Evolutionary conservation across 2,329 filamentous ascomycete species (phyloP), one percentile per base, ranked within the genome.

Genomic region (Paramyrothecium roridum): DNA sequence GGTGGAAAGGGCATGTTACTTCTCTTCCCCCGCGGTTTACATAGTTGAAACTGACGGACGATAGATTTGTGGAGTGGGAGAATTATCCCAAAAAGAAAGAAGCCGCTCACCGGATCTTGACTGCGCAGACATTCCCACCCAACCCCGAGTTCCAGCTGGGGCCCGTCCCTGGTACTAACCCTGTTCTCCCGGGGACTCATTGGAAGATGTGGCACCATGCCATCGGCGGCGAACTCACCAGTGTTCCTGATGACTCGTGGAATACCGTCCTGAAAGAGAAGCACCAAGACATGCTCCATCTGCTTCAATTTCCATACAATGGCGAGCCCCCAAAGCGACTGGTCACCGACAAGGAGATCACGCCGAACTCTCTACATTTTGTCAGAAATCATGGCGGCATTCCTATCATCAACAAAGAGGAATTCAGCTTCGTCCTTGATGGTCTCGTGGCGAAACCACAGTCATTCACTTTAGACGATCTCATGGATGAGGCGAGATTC

Each of bases 341-440:
- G 0, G 78, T 85, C 3, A 71, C 69, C 1, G 78, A 79, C 1
- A 77, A 77, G 17, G 76, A 80, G 0, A 78, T 90, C 43, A 91
- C 88, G 0, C 73, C 78, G 0, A 91, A 89, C 57, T 50, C 61
- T 1, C 61, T 69, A 0, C 82, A 86, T 60, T 91, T 89, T 59
- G 83, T 91, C 1, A 77, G 88, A 8, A 91, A 91, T 56, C 88
- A 91, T 58, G 87, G 88, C 11, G 87, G 87, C 0, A 84, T 91
- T 19, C 88, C 88, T 0, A 73, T 81, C 8, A 89, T 90, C 53
- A 78, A 88, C 10, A 71, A 77, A 1, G 75, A 81, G 0, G 73
- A 79, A 3, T 87, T 73, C 63, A 77, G 72, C 22, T 73, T 88
- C 17, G 70, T 74, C 2, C 67, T 90, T 6, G 82, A 84, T 55